A percentile compares a stretch with the other conserved stretches of the same genome.
Conservation (phyloP, 768 basidiomycete genomes). For the Xerocomus spinulosus region DNA sequence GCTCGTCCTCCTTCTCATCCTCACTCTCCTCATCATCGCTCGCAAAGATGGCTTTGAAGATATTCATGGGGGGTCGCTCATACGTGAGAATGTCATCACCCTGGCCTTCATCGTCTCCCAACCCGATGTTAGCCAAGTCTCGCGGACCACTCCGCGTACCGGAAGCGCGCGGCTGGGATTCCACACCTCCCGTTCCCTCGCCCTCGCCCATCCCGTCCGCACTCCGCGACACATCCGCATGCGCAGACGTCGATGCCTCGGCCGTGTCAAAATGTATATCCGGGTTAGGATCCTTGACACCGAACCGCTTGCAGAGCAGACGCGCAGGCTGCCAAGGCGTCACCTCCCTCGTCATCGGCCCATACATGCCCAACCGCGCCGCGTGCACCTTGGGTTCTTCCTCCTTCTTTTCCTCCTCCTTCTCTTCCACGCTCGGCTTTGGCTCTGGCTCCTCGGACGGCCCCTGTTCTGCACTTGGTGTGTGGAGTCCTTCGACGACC, state of each 20-base stretch:
- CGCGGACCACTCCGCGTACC: slow-evolving; percentile 31
- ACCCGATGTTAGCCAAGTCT: slow-evolving; percentile 78
- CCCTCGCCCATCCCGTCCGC: not conserved
- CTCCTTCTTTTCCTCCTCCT: slow-evolving; percentile 42
- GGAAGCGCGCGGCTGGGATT: not conserved
- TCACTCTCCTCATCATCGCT: slow-evolving; percentile 88
- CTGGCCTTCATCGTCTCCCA: slow-evolving; percentile 90
- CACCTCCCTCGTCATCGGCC: slow-evolving; percentile 74
- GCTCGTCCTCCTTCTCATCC: slow-evolving; percentile 45
- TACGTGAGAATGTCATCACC: slow-evolving; percentile 87
- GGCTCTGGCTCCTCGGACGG: slow-evolving; percentile 37
- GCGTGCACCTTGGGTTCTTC: slow-evolving; percentile 78
- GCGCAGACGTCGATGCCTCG: slow-evolving; percentile 21
- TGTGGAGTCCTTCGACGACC: slow-evolving; percentile 63
- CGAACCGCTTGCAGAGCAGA: slow-evolving; percentile 90
- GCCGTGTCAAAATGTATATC: slow-evolving; percentile 37
- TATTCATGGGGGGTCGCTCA: slow-evolving; percentile 80
- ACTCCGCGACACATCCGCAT: slow-evolving; percentile 10
- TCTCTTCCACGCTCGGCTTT: slow-evolving; percentile 37
- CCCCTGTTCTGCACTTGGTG: slow-evolving; percentile 40
- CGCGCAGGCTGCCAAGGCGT: slow-evolving; percentile 76
- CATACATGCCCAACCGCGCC: slow-evolving; percentile 85
- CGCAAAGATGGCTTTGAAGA: slow-evolving; percentile 98
- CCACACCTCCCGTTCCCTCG: not conserved
- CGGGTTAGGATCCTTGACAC: slow-evolving; percentile 82